Conservation (phyloP, 805 yeast genomes). For the Candida golubevii region DNA sequence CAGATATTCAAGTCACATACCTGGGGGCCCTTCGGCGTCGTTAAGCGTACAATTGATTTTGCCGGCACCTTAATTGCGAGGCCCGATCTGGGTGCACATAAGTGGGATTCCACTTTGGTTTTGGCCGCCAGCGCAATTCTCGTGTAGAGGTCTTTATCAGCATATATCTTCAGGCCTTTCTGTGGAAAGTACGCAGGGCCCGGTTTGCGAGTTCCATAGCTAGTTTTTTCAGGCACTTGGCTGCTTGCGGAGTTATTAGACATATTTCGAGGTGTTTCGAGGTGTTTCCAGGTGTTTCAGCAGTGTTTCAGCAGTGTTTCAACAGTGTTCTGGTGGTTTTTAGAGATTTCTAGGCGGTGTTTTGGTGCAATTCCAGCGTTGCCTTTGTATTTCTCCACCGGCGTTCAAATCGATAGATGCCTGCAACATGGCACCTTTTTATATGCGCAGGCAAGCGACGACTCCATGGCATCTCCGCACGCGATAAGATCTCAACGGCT, state of each 20-base stretch:
- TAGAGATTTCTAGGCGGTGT: too few relatives aligned
- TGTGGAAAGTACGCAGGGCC: constrained; percentile 55
- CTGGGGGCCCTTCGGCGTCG: constrained; percentile 67
- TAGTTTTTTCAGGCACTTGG: constrained; percentile 31
- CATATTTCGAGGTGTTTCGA: neutral
- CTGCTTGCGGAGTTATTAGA: constrained; percentile 9
- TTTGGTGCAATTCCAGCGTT: too few relatives aligned
- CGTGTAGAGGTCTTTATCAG: constrained; percentile 45
- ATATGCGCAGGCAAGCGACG: too few relatives aligned
- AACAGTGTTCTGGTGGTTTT: too few relatives aligned
- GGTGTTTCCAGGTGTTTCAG: too few relatives aligned
- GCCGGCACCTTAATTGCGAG: constrained; percentile 62
- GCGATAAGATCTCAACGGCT: too few relatives aligned
- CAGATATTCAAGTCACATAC: constrained; percentile 67
- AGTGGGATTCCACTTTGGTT: constrained; percentile 38
- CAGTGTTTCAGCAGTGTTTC: too few relatives aligned
- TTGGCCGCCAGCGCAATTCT: constrained; percentile 42
- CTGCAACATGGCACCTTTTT: too few relatives aligned
- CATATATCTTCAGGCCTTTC: constrained; percentile 49
- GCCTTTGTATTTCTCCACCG: too few relatives aligned
- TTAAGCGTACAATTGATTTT: constrained; percentile 53
- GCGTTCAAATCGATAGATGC: too few relatives aligned
- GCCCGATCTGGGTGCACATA: constrained; percentile 53
- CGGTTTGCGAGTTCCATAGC: constrained; percentile 40
- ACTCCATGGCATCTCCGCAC: too few relatives aligned